Evolutionary conservation across 2,329 filamentous ascomycete species (phyloP).

Genomic region (Hypocrella siamensis): DNA sequence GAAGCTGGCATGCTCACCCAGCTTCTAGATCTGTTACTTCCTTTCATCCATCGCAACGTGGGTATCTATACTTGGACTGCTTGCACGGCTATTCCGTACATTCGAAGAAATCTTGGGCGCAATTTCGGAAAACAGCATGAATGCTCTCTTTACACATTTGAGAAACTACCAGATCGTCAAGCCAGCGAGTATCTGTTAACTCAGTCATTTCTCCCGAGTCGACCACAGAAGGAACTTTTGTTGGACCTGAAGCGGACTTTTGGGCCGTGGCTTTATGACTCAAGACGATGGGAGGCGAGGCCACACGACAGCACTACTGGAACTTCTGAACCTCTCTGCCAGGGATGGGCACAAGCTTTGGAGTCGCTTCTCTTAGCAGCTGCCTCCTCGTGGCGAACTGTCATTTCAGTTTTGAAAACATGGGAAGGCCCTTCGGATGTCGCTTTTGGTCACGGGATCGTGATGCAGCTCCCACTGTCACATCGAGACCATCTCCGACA

Average conservation of each 20-base stretch:
- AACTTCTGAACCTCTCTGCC: conserved; percentile 22
- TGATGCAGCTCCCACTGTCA: conserved; percentile 42
- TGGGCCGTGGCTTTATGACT: conserved; percentile 58
- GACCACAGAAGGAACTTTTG: conserved; percentile 28
- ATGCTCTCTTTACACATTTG: conserved; percentile 47
- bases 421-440: conserved; percentile 62
- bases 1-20: conserved; percentile 58
- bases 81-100: conserved; percentile 50
- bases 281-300: conserved; percentile 34
- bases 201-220: conserved; percentile 29
- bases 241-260: conserved; percentile 54
- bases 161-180: conserved; percentile 38
- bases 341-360: conserved; percentile 55
- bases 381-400: conserved; percentile 41
- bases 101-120: conserved; percentile 56
- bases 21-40: conserved; percentile 48
- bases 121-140: conserved; percentile 34
- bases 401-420: conserved; percentile 47
- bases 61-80: conserved; percentile 53
- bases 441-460: conserved; percentile 46
- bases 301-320: conserved; percentile 4
- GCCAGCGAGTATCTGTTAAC: conserved; percentile 48
- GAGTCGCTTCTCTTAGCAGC: conserved; percentile 51
- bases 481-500: conserved; percentile 42
- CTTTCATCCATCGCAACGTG: conserved; percentile 48